phyloP scores from a whole-genome alignment of 2,329 filamentous ascomycete genomes.

The Diaporthe destruens region DNA sequence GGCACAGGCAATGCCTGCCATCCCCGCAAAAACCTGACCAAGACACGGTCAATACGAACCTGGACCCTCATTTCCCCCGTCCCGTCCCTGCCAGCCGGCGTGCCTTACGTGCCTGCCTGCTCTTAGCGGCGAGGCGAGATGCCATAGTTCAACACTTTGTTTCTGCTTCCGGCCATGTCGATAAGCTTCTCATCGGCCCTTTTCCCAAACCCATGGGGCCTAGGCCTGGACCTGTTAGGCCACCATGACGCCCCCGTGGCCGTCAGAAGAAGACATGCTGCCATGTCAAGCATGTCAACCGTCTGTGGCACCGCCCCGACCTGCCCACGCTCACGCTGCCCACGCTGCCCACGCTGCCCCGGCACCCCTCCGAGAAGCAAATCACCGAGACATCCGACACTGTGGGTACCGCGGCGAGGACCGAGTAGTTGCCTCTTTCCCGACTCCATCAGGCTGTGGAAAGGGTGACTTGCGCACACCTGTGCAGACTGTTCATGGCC shows the following conservation, averaged over 20 bases:
- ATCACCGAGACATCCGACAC: slow-evolving; percentile 27
- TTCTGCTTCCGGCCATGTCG: slow-evolving; percentile 1
- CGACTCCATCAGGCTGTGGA: not conserved
- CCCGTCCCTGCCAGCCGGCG: not conserved
- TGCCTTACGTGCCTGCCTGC: slow-evolving; percentile 6
- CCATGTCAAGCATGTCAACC: not conserved
- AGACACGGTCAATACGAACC: slow-evolving; percentile 19
- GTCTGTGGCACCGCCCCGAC: slow-evolving; percentile 1
- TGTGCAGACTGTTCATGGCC: not conserved
- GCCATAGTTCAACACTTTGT: not conserved
- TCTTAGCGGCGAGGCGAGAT: slow-evolving; percentile 16
- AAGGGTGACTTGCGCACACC: too few relatives aligned
- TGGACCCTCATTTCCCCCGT: not conserved
- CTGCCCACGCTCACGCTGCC: not conserved
- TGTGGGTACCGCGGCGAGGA: not conserved
- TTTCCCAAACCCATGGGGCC: slow-evolving; percentile 11
- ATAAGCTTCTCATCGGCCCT: slow-evolving; percentile 24
- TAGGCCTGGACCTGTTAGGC: too few relatives aligned
- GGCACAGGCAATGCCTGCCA: not conserved
- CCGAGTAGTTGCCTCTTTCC: not conserved
- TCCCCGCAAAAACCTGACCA: slow-evolving; percentile 14
- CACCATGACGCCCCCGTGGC: slow-evolving; percentile 23
- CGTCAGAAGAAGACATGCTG: not conserved
- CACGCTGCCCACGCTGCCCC: too few relatives aligned
- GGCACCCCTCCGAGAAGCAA: slow-evolving; percentile 16